Evolutionary conservation across 768 basidiomycete species (phyloP).

Genomic region (Rhodotorula diobovata): DNA sequence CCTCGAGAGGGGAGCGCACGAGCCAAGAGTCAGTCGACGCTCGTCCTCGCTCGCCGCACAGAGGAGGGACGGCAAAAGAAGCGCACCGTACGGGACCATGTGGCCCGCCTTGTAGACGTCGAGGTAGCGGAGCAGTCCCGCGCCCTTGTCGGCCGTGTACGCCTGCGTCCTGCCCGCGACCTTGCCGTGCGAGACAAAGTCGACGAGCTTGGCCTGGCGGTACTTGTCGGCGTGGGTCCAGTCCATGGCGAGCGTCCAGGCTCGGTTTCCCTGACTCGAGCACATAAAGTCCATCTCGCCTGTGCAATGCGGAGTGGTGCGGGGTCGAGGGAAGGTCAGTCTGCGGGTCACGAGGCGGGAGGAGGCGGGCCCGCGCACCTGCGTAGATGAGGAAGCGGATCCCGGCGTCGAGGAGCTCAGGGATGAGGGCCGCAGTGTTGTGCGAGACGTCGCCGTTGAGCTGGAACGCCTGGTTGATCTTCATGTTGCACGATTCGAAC

Average conservation of each 20-base stretch:
- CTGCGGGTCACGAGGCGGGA: slow-evolving; percentile 38
- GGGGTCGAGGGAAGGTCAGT: too few relatives aligned
- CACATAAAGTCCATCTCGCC: slow-evolving; percentile 68
- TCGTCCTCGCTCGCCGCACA: too few relatives aligned
- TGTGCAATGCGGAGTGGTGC: too few relatives aligned
- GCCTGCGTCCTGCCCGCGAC: slow-evolving; percentile 65
- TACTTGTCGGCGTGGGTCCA: slow-evolving; percentile 64
- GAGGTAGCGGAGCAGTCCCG: slow-evolving; percentile 23
- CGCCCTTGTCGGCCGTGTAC: slow-evolving; percentile 51
- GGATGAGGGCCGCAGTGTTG: slow-evolving; percentile 71
- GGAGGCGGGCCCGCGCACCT: slow-evolving; percentile 48
- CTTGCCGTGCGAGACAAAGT: slow-evolving; percentile 54
- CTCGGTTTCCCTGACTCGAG: slow-evolving; percentile 69
- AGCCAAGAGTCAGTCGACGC: background rate
- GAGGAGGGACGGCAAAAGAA: too few relatives aligned
- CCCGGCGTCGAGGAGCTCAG: slow-evolving; percentile 74
- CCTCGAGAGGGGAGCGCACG: slow-evolving; percentile 51
- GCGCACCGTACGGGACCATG: background rate
- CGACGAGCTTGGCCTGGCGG: slow-evolving; percentile 57
- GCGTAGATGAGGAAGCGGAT: slow-evolving; percentile 83
- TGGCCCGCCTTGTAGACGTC: slow-evolving; percentile 49
- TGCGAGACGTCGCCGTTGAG: slow-evolving; percentile 67
- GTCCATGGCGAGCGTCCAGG: slow-evolving; percentile 65
- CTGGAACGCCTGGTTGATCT: slow-evolving; percentile 71
- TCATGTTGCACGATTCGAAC: slow-evolving; percentile 65